Percentiles rank a stretch among this genome's conserved stretches.
Conservation (phyloP, 805 yeast species). For the Kazachstania bromeliacearum region DNA sequence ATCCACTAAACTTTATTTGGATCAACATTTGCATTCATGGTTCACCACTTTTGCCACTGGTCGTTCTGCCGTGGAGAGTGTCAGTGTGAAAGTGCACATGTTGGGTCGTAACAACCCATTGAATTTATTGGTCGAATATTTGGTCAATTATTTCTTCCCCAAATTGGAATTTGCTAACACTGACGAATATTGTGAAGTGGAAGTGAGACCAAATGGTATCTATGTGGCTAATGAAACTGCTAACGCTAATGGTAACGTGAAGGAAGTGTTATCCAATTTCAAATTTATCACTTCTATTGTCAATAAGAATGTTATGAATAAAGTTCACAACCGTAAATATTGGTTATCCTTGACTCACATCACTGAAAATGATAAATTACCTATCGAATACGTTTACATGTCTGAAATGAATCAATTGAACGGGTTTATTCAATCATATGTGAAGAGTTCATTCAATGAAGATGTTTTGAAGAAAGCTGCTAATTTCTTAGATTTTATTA, state of each 20-base stretch:
- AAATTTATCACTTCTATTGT: slow-evolving; percentile 78
- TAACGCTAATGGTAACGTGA: slow-evolving; percentile 23
- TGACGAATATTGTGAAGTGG: slow-evolving; percentile 43
- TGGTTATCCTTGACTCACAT: slow-evolving; percentile 80
- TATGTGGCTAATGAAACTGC: slow-evolving; percentile 20
- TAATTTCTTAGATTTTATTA: slow-evolving; percentile 50
- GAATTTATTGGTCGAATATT: slow-evolving; percentile 53
- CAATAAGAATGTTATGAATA: slow-evolving; percentile 74
- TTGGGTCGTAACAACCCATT: slow-evolving; percentile 74
- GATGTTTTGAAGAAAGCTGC: slow-evolving; percentile 34
- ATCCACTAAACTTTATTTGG: slow-evolving; percentile 30
- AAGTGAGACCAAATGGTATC: slow-evolving; percentile 41
- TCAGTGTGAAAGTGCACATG: slow-evolving; percentile 53
- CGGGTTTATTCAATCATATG: slow-evolving; percentile 36
- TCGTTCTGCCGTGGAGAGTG: slow-evolving; percentile 60
- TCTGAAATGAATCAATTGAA: slow-evolving; percentile 78
- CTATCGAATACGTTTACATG: slow-evolving; percentile 76
- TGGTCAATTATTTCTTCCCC: slow-evolving; percentile 49
- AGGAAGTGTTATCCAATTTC: slow-evolving; percentile 37
- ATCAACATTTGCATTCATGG: slow-evolving; percentile 27
- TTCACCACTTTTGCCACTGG: slow-evolving; percentile 75
- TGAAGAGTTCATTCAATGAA: slow-evolving; percentile 28
- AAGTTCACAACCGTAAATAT: slow-evolving; percentile 65
- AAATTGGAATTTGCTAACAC: slow-evolving; percentile 49
- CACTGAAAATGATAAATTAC: slow-evolving; percentile 59